Base-by-base conservation (phyloP, 1,139 yeast genomes). In the Kurtzmaniella quercitrusa region DNA sequence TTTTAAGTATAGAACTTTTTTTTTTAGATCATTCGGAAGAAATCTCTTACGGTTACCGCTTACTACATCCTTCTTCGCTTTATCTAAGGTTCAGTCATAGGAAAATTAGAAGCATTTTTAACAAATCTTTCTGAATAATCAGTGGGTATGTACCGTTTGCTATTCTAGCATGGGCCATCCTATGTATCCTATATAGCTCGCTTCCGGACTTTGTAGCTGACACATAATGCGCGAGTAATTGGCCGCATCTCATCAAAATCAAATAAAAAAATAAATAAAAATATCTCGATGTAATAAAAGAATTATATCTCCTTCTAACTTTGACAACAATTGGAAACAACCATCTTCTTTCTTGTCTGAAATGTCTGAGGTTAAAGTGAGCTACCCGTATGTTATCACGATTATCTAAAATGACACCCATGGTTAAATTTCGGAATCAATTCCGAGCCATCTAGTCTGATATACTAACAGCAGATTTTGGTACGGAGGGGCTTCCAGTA, bases 401-500 rank as follows among this genome's bases (percentile, higher is more conserved):
- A 28, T n/a, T n/a, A n/a, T n/a, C n/a, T n/a, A n/a, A n/a, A n/a
- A n/a, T n/a, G n/a, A n/a, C n/a, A n/a, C n/a, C n/a, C n/a, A n/a
- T n/a, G n/a, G n/a, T n/a, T n/a, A 9, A 28, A n/a, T n/a, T 5
- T 9, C 12, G 11, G 36, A 33, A n/a, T 6, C 14, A 15, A 11
- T 3, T 17, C 21, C 6, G 34, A 12, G 4, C 5, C 9, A 8
- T 15, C 19, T n/a, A 15, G 9, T 15, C 9, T 18, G 12, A 19
- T 19, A 12, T 47, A 49, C 54, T 51, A 53, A 52, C 56, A 40
- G 38, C 16, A 69, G 73, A 38, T 71, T 72, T 48, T 72, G 77
- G 77, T 72, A 71, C 51, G 78, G 78, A 32, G 78, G 82, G 42
- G 82, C 80, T 14, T 79, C 86, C n/a, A 82, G 86, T 48, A 78